Evolutionary conservation across 2,329 filamentous ascomycete species (phyloP).

Genomic region (Beauveria australis): DNA sequence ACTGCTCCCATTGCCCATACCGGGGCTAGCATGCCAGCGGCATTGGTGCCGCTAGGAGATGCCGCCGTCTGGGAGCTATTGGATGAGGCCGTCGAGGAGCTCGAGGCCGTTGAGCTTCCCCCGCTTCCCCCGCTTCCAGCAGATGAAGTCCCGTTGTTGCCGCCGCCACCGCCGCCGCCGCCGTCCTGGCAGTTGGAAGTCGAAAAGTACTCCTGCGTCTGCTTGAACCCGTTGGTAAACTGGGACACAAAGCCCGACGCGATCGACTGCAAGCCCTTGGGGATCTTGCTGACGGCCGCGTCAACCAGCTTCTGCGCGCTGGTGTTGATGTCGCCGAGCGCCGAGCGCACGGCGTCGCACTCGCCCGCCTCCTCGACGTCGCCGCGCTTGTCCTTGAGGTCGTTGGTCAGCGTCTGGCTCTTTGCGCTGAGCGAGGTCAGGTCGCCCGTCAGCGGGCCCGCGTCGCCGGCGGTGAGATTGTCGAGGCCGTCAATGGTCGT

Average conservation of each 20-base stretch:
- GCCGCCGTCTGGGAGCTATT: not conserved
- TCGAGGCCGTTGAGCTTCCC: not conserved
- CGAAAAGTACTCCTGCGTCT: slow-evolving; percentile 8
- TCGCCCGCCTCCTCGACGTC: slow-evolving; percentile 2
- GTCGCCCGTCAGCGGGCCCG: not conserved
- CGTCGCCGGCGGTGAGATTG: not conserved
- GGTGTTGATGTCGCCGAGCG: slow-evolving; percentile 1
- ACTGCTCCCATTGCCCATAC: not conserved
- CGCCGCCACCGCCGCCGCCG: slow-evolving; percentile 2
- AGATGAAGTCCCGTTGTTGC: not conserved
- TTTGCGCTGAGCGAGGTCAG: slow-evolving; percentile 5
- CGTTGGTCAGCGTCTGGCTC: slow-evolving; percentile 4
- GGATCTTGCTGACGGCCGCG: slow-evolving; percentile 3
- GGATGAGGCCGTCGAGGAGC: not conserved
- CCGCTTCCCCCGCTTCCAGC: not conserved
- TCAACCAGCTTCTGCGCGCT: slow-evolving; percentile 1
- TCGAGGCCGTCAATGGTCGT: slow-evolving; percentile 1
- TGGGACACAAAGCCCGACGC: not conserved
- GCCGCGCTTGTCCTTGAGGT: slow-evolving; percentile 15
- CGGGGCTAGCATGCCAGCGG: not conserved
- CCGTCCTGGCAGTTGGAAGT: slow-evolving; percentile 5
- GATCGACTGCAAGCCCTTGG: not conserved
- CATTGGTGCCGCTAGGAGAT: not conserved
- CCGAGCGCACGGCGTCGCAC: slow-evolving; percentile 6
- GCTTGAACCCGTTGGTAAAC: not conserved